Base-by-base conservation (phyloP, 257 asterid species). In the Plantago major region DNA sequence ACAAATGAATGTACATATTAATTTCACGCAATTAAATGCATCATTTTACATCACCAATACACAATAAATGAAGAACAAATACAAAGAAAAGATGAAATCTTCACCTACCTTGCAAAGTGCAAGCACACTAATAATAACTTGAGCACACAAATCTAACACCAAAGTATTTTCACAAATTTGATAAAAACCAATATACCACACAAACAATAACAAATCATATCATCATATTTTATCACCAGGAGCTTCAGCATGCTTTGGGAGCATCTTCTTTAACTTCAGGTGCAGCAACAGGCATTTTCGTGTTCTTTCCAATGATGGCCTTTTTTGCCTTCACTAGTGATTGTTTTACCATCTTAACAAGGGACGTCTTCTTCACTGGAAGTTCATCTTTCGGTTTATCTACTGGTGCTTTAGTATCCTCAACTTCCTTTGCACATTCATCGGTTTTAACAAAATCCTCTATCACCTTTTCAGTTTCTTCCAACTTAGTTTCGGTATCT, bases 261-360 rank as follows among this genome's bases (percentile, higher is more conserved):
- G 67, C 82, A 17, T 76, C 95, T 10, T 67, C 74, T 69, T 76
- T 83, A 3, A 71, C 45, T 57, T 87, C 89, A 10, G 85, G 18
- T 17, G 76, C 69, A 10, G 85, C 14, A 14, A 74, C 69, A 6
- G 76, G 78, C 33, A 86, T 68, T 79, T 91, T 88, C 11, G 92
- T 42, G 82, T 40, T 77, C 50, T 88, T 91, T 12, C 96, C 95
- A 28, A 74, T 82, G 68, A 91, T 88, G 1, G 95, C 98, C 66
- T 91, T 91, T 76, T 82, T 91, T 0, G 96, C 98, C 84, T 91
- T 91, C 63, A 84, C 94, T 7, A 91, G 81, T 3, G 98, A 78
- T 12, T 88, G 95, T 85, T 91, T 91, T 87, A 91, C 61, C 73
- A 86, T 86, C 73, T 88, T 77, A 15, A 88, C 81, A 14, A 91